A percentile compares a stretch with the other conserved stretches of the same genome.
phyloP scores from a whole-genome alignment of 306 rosid species.

The Rosa chinensis region DNA sequence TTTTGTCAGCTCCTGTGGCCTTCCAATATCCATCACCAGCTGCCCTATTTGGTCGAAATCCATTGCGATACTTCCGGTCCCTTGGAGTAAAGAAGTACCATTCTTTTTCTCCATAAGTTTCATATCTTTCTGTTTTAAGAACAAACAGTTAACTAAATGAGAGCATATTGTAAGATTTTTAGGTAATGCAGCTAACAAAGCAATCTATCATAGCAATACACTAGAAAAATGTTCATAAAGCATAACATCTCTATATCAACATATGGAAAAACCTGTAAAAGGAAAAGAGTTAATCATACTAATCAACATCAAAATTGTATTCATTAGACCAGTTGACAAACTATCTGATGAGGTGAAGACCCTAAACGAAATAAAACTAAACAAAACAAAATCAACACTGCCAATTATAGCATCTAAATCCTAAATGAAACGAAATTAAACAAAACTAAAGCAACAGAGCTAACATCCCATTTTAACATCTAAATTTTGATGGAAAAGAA shows the following conservation, averaged over 20 bases:
- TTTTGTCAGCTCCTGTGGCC: constrained; percentile 17
- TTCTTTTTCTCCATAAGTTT: constrained; percentile 5
- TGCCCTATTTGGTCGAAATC: constrained; percentile 9
- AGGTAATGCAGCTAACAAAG: background rate
- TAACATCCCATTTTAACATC: too few species aligned
- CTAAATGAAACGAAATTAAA: too few species aligned
- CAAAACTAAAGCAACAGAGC: background rate
- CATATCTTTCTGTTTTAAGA: constrained; percentile 8
- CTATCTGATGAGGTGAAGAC: background rate
- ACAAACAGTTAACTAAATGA: background rate
- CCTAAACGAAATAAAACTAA: background rate
- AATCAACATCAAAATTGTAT: too few species aligned
- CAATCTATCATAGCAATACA: background rate
- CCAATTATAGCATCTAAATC: too few species aligned
- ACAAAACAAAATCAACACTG: background rate
- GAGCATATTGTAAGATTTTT: background rate
- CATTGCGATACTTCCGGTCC: constrained; percentile 16
- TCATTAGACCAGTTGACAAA: background rate
- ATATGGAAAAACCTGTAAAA: background rate
- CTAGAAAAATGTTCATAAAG: background rate
- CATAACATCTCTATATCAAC: background rate
- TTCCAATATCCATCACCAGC: constrained; percentile 26
- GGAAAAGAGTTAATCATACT: background rate
- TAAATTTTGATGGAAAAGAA: too few species aligned
- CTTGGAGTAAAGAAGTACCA: constrained; percentile 29